A percentile compares a stretch with the other conserved stretches of the same genome.
These are phyloP conservation scores for Drechslerella coelobrocha DNA, from an alignment of 2,329 filamentous ascomycete genomes.

Conservation along the genomic window DNA sequence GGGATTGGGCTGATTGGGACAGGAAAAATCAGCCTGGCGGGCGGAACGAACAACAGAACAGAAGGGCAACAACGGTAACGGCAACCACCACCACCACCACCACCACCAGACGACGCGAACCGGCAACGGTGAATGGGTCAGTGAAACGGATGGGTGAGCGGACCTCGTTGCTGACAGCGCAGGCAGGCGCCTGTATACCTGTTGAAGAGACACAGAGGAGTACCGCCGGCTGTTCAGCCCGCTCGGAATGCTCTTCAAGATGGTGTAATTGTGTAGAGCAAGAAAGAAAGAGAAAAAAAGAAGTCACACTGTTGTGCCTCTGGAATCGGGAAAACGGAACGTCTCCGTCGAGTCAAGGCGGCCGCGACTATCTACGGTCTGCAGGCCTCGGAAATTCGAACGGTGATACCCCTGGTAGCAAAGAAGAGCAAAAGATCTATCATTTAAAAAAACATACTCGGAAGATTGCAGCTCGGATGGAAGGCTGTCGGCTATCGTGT, in stretches of 20 bases:
- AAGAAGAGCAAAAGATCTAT: background rate
- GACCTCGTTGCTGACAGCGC: constrained; percentile 37
- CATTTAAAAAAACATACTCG: constrained; percentile 37
- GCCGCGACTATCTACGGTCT: constrained; percentile 16
- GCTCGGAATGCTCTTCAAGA: constrained; percentile 33
- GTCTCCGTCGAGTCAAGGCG: constrained; percentile 28
- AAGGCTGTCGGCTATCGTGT: constrained; percentile 33
- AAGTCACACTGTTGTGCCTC: constrained; percentile 37
- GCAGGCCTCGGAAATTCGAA: constrained; percentile 16
- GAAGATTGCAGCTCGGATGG: constrained; percentile 47
- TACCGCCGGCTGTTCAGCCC: constrained; percentile 27
- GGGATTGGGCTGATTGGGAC: constrained; percentile 19
- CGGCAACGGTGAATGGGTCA: no score
- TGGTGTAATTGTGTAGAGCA: constrained; percentile 35
- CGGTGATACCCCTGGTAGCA: constrained; percentile 20
- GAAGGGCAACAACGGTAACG: constrained; percentile 6
- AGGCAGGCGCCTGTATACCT: constrained; percentile 23
- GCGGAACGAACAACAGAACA: constrained; percentile 32
- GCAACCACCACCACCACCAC: no score
- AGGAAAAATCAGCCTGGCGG: constrained; percentile 12
- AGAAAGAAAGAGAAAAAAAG: no score
- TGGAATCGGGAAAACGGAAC: constrained; percentile 33
- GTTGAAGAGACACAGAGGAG: constrained; percentile 36
- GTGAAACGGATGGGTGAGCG: no score
- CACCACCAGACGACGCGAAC: no score